phyloP scores from a whole-genome alignment of 176 grass and related monocot genomes.

The Cenchrus purpureus region DNA sequence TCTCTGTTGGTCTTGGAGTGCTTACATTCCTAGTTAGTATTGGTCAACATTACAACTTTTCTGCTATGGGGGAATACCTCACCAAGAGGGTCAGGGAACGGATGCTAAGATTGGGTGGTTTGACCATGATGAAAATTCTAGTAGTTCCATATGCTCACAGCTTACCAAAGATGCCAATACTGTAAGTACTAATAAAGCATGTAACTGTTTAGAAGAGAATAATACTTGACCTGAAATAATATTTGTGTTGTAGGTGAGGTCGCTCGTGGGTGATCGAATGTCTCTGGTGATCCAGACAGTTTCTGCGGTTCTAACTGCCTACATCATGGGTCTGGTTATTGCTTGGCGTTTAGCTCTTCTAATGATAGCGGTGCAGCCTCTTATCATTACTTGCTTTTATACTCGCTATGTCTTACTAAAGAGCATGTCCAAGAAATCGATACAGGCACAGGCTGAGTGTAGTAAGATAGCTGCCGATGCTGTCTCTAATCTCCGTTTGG shows the following conservation, averaged over 20 bases:
- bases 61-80: conserved; percentile 89
- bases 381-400: conserved; percentile 95
- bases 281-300: conserved; percentile 75
- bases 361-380: conserved; percentile 89
- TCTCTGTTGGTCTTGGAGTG: conserved; percentile 64
- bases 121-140: conserved; percentile 80
- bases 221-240: conserved; percentile 24
- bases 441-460: conserved; percentile 75
- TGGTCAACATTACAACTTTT: conserved; percentile 95
- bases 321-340: conserved; percentile 87
- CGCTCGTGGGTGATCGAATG: conserved; percentile 79
- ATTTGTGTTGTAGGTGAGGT: conserved; percentile 63
- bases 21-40: conserved; percentile 84
- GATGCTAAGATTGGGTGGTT: conserved; percentile 94
- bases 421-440: conserved; percentile 79
- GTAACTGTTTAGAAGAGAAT: not conserved
- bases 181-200: conserved; percentile 46
- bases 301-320: conserved; percentile 67
- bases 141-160: conserved; percentile 69
- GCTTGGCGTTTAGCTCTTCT: conserved; percentile 83
- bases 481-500: conserved; percentile 72
- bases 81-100: conserved; percentile 89
- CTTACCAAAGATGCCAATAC: conserved; percentile 84
- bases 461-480: conserved; percentile 88
- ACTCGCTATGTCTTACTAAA: conserved; percentile 80